Percentiles rank a stretch among this genome's conserved stretches.
Conservation (phyloP, 2,329 filamentous ascomycete genomes). For the Fusarium sp. region DNA sequence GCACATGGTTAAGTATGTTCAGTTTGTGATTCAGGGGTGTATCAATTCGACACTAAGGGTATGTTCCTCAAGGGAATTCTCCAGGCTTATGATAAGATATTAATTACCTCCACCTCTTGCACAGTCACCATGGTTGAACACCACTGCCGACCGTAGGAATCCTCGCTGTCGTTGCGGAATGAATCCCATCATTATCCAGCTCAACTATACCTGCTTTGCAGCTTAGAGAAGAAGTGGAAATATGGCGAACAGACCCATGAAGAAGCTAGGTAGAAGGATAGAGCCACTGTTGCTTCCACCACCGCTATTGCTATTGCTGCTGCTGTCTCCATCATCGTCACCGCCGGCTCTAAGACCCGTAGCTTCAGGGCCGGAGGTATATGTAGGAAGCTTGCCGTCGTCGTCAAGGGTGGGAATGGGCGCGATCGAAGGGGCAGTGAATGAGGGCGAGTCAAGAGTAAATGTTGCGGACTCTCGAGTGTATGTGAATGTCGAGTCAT, state of each 20-base stretch:
- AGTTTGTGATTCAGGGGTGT: slow-evolving; percentile 25
- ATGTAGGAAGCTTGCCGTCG: slow-evolving; percentile 10
- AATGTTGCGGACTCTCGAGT: slow-evolving; percentile 17
- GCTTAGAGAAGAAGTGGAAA: slow-evolving; percentile 48
- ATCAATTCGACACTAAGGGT: slow-evolving; percentile 12
- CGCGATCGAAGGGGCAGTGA: slow-evolving; percentile 37
- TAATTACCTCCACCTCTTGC: slow-evolving; percentile 25
- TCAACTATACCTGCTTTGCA: not conserved
- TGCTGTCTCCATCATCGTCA: slow-evolving; percentile 16
- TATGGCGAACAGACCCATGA: slow-evolving; percentile 45
- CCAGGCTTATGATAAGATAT: slow-evolving; percentile 11
- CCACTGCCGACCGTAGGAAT: not conserved
- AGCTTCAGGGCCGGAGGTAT: slow-evolving; percentile 14
- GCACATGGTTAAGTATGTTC: not conserved
- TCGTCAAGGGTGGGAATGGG: slow-evolving; percentile 26
- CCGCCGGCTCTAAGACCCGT: slow-evolving; percentile 38
- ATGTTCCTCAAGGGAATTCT: not conserved
- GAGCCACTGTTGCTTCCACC: slow-evolving; percentile 27
- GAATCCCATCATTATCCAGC: not conserved
- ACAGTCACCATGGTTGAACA: not conserved
- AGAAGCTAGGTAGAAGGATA: slow-evolving; percentile 35
- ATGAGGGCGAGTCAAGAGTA: slow-evolving; percentile 23
- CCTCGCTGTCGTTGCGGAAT: too few species aligned
- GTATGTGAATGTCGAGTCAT: slow-evolving; percentile 13
- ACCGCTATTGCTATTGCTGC: slow-evolving; percentile 12